Base-by-base conservation (phyloP, 176 grass and related monocot genomes). In the Carex myosuroides region DNA sequence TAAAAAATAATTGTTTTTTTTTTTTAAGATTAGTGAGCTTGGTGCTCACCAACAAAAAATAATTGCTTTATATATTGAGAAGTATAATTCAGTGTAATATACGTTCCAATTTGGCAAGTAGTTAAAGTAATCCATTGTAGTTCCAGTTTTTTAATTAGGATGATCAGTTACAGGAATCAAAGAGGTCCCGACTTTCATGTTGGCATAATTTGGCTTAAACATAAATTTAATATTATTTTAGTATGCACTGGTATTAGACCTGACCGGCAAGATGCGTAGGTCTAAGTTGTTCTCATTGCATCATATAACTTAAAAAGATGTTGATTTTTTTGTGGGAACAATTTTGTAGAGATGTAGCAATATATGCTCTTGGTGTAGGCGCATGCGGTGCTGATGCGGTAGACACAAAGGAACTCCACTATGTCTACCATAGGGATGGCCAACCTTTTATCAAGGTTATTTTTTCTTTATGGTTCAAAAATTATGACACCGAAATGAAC, bases 321-420 rank as follows among this genome's bases (percentile, higher is more conserved):
- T 32, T 18, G 21, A 57, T 52, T 17, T 62, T 6, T 32, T 86
- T 67, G 4, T 62, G 42, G 14, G 54, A 57, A 84, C 81, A 59
- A 57, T 67, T 84, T 60, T 88, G 88, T 86, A 98, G 95, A 85
- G 95, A 93, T n/a, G 92, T 67, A 12, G 92, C 88, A 52, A 83
- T 98, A 3, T 95, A 98, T 85, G 95, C 92, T 57, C 89, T 98
- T 79, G 92, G 95, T 2, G 60, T 95, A 30, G 95, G 95, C 21
- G 90, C 92, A 58, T 98, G 95, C 60, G 82, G 87, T 70, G 60
- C 39, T 55, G 95, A 98, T 88, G 92, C 95, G n/a, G 60, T 95
- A 81, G 91, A 98, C 82, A 88, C 88, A 44, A 95, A 95, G 86
- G 95, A 98, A 57, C 92, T 98, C 64, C 92, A 91, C 55, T 85